phyloP scores from a whole-genome alignment of 2,329 filamentous ascomycete species.

The Claviceps sp. region DNA sequence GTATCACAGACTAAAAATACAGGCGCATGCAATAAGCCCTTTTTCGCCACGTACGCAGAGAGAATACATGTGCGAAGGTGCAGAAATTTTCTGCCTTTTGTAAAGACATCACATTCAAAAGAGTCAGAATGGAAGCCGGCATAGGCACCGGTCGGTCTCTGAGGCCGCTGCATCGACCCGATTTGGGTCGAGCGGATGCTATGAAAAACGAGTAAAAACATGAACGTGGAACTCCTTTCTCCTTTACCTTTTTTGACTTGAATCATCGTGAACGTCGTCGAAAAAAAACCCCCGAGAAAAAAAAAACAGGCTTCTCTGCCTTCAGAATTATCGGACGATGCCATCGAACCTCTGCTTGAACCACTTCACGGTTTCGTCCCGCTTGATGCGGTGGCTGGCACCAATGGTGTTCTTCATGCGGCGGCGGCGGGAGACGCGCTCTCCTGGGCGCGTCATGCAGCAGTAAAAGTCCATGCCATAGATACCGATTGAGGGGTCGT shows the following conservation, averaged over 20 bases:
- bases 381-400: slow-evolving; percentile 82
- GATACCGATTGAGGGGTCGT: slow-evolving; percentile 95
- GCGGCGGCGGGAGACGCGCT: slow-evolving; percentile 92
- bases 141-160: slow-evolving; percentile 58
- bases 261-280: slow-evolving; percentile 25
- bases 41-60: too few relatives aligned
- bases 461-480: slow-evolving; percentile 99
- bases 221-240: slow-evolving; percentile 18
- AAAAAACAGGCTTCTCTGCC: background rate
- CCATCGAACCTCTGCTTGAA: slow-evolving; percentile 86
- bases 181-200: slow-evolving; percentile 39
- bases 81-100: too few relatives aligned
- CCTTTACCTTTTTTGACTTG: slow-evolving; percentile 21
- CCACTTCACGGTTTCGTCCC: slow-evolving; percentile 94
- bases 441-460: slow-evolving; percentile 99
- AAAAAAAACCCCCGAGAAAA: slow-evolving; percentile 8
- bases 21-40: too few relatives aligned
- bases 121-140: slow-evolving; percentile 43
- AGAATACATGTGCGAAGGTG: too few relatives aligned
- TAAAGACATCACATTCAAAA: slow-evolving; percentile 21
- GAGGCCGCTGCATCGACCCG: slow-evolving; percentile 51
- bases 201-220: slow-evolving; percentile 27
- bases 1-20: too few relatives aligned
- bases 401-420: slow-evolving; percentile 80
- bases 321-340: slow-evolving; percentile 76